Conservation (phyloP, 257 asterid genomes). For the Coffea canephora region DNA sequence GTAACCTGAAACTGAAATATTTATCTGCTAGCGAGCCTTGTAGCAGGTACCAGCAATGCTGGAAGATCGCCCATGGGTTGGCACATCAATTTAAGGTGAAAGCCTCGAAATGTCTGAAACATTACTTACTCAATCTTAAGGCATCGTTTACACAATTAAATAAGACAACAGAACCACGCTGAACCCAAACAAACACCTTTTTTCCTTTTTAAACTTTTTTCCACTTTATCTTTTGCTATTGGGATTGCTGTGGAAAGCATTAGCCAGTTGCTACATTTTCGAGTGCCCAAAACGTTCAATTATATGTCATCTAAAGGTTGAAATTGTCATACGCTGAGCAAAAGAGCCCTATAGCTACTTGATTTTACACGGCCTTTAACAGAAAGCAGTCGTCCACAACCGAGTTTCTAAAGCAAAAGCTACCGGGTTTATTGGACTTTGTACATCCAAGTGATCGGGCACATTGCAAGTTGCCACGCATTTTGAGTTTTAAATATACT, state of each 20-base stretch:
- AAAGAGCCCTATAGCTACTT: too few relatives aligned
- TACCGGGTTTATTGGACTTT: not conserved
- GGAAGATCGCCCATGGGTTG: not conserved
- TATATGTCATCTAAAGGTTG: too few relatives aligned
- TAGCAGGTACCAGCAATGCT: not conserved
- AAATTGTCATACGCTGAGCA: too few relatives aligned
- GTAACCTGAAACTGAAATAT: not conserved
- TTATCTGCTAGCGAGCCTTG: not conserved
- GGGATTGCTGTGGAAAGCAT: not conserved
- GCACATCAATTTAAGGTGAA: not conserved
- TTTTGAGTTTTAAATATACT: too few relatives aligned
- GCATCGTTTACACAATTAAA: not conserved
- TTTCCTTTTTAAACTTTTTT: too few relatives aligned
- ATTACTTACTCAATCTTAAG: too few relatives aligned
- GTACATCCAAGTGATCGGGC: too few relatives aligned
- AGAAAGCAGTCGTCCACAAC: not conserved
- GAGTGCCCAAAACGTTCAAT: not conserved
- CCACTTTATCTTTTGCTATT: accelerated
- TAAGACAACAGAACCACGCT: not conserved
- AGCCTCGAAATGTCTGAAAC: too few relatives aligned
- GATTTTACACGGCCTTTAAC: not conserved
- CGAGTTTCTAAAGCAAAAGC: too few relatives aligned
- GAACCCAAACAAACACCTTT: not conserved
- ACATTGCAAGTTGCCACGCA: too few relatives aligned
- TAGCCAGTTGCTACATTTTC: not conserved